Base-by-base conservation (phyloP, 148 eudicot species). In the Beta vulgaris region DNA sequence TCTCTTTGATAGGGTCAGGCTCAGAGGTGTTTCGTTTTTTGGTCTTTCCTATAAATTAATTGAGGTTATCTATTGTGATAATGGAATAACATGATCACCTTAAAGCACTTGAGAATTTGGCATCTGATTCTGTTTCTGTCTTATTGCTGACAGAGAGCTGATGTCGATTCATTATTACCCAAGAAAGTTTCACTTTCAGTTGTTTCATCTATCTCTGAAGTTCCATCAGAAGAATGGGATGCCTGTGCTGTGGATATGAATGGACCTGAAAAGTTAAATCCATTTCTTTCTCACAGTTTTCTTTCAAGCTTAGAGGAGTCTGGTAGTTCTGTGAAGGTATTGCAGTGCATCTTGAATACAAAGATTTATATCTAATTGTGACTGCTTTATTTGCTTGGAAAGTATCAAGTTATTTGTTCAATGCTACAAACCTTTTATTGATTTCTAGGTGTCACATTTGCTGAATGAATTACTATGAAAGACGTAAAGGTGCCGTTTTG, bases 271-370 rank as follows among this genome's bases (percentile, higher is more conserved):
- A 84, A 90, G 80, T 88, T 80, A 70, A 94, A 94, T 86, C 98
- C 98, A 13, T 94, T 94, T 83, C 85, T 94, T 65, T 75, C 87
- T 65, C 96, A 91, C 77, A 90, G 86, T 73, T 94, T 94, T 79
- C 97, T 94, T 80, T 88, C 89, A 26, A 87, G 97, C 84, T 86
- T 94, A 73, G 98, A 94, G 82, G 97, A 91, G 79, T 84, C 98
- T 42, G 78, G 85, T 53, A 84, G 77, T 49, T 85, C 97, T 72
- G 92, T 89, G 72, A 85, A 91, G 97, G 98, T 94, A 72, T 78
- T 87, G 8, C 31, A 29, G 12, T 43, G 40, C 16, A 60, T 63
- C 65, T 74, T 57, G 69, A 37, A 21, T 35, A 25, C 23, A 40
- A 35, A 34, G 44, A 66, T 57, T 48, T 73, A 23, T 58, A 16